A percentile compares a stretch with the other conserved stretches of the same genome.
phyloP scores from a whole-genome alignment of 2,329 filamentous ascomycete species.

The Fusarium verticillioides region DNA sequence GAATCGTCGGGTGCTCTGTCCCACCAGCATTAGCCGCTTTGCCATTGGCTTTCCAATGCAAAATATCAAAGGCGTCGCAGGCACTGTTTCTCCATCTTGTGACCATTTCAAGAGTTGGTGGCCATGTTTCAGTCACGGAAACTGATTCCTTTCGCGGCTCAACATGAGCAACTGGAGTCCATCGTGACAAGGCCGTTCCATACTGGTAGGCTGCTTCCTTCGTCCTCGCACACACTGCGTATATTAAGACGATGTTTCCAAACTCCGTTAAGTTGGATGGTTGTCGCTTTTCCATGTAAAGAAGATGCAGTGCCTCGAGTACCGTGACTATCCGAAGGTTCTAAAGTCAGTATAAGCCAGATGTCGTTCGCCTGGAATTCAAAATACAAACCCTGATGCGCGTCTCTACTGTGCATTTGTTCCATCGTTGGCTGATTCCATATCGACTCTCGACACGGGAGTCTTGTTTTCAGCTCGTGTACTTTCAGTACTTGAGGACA shows the following conservation, averaged over 20 bases:
- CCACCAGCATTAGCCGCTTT: constrained; percentile 30
- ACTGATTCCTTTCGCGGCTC: constrained; percentile 7
- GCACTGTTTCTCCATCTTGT: constrained; percentile 37
- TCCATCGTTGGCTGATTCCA: constrained; percentile 8
- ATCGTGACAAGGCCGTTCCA: constrained; percentile 15
- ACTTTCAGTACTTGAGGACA: constrained; percentile 10
- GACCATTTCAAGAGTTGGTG: constrained; percentile 21
- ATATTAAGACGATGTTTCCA: constrained; percentile 26
- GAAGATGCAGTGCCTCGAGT: constrained; percentile 22
- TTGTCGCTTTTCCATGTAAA: constrained; percentile 34
- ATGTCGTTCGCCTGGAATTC: background rate
- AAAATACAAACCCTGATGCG: background rate
- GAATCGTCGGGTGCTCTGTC: constrained; percentile 33
- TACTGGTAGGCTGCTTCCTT: constrained; percentile 24
- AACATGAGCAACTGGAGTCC: constrained; percentile 28
- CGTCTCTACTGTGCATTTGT: background rate
- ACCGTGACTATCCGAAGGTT: constrained; percentile 4
- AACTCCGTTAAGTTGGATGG: constrained; percentile 30
- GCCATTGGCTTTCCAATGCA: constrained; percentile 35
- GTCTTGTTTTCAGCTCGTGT: constrained; percentile 7
- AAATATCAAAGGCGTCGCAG: constrained; percentile 32
- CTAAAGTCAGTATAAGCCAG: background rate
- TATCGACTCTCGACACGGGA: constrained; percentile 9
- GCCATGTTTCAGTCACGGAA: constrained; percentile 21
- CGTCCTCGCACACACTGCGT: constrained; percentile 18